Conservation (phyloP, 805 yeast genomes). For the Brettanomyces naardenensis region DNA sequence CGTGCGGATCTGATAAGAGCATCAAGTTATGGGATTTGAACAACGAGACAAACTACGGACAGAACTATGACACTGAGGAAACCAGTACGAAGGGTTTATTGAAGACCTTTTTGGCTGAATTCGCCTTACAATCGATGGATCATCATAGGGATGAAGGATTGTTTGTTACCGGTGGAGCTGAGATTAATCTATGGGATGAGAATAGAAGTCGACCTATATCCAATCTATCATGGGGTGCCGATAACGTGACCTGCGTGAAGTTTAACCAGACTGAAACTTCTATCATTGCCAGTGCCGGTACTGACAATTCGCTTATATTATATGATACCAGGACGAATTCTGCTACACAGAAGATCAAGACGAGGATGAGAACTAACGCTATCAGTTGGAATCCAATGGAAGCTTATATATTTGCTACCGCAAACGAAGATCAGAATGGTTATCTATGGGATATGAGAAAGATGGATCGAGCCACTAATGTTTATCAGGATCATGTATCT, state of each 20-base stretch:
- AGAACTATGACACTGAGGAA: conserved; percentile 14
- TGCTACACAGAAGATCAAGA: conserved; percentile 86
- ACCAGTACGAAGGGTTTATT: conserved; percentile 44
- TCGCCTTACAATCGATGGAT: conserved; percentile 78
- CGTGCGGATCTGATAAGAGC: conserved; percentile 88
- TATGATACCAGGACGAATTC: conserved; percentile 88
- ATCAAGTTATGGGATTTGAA: conserved; percentile 83
- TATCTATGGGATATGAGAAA: conserved; percentile 97
- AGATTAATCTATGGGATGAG: conserved; percentile 88
- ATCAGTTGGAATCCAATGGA: conserved; percentile 98
- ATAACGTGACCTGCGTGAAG: conserved; percentile 71
- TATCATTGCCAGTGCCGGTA: conserved; percentile 79
- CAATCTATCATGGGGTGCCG: conserved; percentile 93
- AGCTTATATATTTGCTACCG: conserved; percentile 87
- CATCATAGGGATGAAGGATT: conserved; percentile 67
- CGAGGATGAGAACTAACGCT: conserved; percentile 75
- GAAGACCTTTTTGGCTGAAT: conserved; percentile 77
- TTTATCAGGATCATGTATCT: conserved; percentile 91
- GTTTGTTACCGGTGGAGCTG: conserved; percentile 90
- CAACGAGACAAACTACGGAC: conserved; percentile 26
- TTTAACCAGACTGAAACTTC: conserved; percentile 90
- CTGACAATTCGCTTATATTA: conserved; percentile 83
- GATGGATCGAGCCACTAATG: conserved; percentile 69
- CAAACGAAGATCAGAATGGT: conserved; percentile 89
- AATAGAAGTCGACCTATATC: conserved; percentile 70